A percentile compares a stretch with the other conserved stretches of the same genome.
These are phyloP conservation scores for Leersia perrieri DNA, from an alignment of 176 grass and related monocot genomes.

Conservation along the genomic window DNA sequence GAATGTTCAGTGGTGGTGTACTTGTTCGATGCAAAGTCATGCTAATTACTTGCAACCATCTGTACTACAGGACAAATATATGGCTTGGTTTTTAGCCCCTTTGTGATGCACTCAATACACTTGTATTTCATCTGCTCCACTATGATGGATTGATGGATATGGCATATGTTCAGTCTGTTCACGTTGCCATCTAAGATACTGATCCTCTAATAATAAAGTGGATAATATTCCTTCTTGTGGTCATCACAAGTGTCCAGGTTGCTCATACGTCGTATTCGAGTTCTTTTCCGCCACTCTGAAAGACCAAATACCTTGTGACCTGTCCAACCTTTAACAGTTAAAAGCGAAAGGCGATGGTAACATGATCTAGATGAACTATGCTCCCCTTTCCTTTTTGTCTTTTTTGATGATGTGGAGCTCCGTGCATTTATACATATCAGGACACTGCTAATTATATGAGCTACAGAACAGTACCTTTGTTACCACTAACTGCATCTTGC, in stretches of 20 bases:
- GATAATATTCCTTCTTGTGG: not conserved
- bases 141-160: not conserved
- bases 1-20: not conserved
- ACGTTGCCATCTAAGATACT: not conserved
- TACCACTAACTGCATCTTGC: not conserved
- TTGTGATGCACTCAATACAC: not conserved
- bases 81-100: not conserved
- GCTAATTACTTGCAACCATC: not conserved
- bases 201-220: not conserved
- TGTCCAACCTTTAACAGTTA: conserved; percentile 29
- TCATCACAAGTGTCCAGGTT: conserved; percentile 13
- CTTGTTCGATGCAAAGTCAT: not conserved
- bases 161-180: not conserved
- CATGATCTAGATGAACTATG: conserved; percentile 2
- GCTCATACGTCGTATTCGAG: conserved; percentile 29
- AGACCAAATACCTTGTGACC: conserved; percentile 7
- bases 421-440: not conserved
- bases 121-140: not conserved
- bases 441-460: not conserved
- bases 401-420: conserved; percentile 23
- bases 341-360: conserved; percentile 26
- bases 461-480: not conserved
- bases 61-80: too few relatives aligned
- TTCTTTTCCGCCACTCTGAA: not conserved
- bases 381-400: not conserved